phyloP scores from a whole-genome alignment of 73 alveolate genomes.

The Paramecium primaurelia region DNA sequence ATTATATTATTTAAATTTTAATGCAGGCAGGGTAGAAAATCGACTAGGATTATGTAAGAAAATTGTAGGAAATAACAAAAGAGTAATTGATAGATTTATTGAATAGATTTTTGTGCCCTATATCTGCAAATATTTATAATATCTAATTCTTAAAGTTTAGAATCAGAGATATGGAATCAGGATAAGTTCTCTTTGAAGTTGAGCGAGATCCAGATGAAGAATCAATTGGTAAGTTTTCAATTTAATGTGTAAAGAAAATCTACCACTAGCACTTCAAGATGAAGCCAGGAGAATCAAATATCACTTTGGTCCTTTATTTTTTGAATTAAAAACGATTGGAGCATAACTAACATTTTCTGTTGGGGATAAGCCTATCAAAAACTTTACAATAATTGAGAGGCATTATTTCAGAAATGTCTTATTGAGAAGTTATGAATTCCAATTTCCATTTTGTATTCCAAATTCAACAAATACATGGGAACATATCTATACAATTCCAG shows the following conservation, averaged over 20 bases:
- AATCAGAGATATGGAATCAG: conserved; percentile 75
- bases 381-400: conserved; percentile 90
- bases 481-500: conserved; percentile 84
- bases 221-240: conserved; percentile 56
- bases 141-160: conserved; percentile 70
- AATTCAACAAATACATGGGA: conserved; percentile 95
- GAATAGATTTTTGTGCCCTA: conserved; percentile 70
- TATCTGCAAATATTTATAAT: conserved; percentile 72
- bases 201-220: conserved; percentile 65
- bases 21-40: conserved; percentile 23
- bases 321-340: conserved; percentile 76
- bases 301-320: conserved; percentile 89
- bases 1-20: background rate
- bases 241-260: conserved; percentile 69
- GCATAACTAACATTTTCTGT: conserved; percentile 77
- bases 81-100: background rate
- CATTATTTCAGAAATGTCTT: conserved; percentile 88
- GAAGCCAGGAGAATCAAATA: conserved; percentile 81
- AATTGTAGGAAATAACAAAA: background rate
- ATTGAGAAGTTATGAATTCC: conserved; percentile 81
- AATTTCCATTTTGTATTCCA: conserved; percentile 94
- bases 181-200: conserved; percentile 75
- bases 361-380: conserved; percentile 79
- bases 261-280: conserved; percentile 73
- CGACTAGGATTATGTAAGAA: background rate